Evolutionary conservation across 441 rosid genomes (phyloP).

Genomic region (Corymbia calophylla): DNA sequence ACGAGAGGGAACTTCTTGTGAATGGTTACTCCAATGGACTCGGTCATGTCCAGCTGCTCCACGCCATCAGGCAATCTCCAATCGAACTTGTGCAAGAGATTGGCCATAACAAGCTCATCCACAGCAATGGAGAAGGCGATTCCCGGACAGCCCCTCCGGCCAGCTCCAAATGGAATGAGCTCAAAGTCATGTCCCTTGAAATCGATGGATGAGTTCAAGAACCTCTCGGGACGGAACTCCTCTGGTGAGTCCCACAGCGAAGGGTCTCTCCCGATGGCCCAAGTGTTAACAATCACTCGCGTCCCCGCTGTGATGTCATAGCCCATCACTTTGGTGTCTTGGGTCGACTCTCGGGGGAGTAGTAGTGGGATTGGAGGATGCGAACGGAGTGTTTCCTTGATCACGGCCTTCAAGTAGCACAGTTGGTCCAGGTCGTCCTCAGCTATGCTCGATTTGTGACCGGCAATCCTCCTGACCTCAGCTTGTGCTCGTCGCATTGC

Average conservation of each 20-base stretch:
- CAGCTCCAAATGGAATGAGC: conserved; percentile 20
- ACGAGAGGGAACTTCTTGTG: conserved; percentile 8
- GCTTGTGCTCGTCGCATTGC: background rate
- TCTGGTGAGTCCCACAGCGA: conserved; percentile 6
- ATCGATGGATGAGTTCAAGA: conserved; percentile 6
- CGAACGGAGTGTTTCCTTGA: conserved; percentile 19
- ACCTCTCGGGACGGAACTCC: conserved; percentile 14
- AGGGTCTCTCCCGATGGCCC: conserved; percentile 19
- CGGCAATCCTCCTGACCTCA: conserved; percentile 2
- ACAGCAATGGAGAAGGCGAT: background rate
- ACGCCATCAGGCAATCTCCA: conserved; percentile 12
- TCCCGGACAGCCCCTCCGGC: conserved; percentile 17
- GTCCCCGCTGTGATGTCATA: conserved; percentile 12
- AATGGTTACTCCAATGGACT: background rate
- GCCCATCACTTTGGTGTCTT: conserved; percentile 3
- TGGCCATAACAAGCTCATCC: conserved; percentile 14
- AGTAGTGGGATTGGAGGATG: conserved; percentile 19
- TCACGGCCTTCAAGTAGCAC: conserved; percentile 18
- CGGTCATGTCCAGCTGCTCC: conserved; percentile 1
- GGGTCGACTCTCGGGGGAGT: background rate
- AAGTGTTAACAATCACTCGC: conserved; percentile 8
- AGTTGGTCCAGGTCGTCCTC: conserved; percentile 11
- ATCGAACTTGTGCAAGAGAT: conserved; percentile 10
- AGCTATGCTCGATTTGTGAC: background rate
- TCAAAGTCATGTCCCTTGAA: conserved; percentile 15